phyloP scores from a whole-genome alignment of 2,329 filamentous ascomycete genomes.

The Alternaria longipes region DNA sequence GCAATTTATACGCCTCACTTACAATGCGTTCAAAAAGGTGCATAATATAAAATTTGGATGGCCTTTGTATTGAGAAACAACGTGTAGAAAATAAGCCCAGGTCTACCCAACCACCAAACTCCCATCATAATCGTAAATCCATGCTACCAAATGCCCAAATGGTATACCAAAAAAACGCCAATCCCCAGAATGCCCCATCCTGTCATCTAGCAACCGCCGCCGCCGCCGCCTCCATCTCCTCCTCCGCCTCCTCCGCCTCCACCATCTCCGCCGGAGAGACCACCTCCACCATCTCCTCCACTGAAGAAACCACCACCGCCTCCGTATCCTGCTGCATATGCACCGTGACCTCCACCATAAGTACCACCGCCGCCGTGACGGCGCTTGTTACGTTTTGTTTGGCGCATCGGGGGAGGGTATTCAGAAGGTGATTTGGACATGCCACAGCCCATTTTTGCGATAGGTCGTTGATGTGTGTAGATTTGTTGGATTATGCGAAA shows the following conservation, averaged over 20 bases:
- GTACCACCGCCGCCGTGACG: background rate
- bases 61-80: background rate
- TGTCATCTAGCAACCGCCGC: conserved; percentile 3
- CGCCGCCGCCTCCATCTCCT: conserved; percentile 13
- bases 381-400: conserved; percentile 3
- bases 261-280: conserved; percentile 9
- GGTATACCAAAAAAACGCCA: background rate
- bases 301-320: conserved; percentile 14
- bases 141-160: background rate
- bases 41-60: no score
- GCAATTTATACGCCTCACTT: no score
- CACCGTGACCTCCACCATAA: background rate
- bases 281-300: conserved; percentile 3
- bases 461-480: background rate
- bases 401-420: conserved; percentile 24
- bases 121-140: background rate
- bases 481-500: background rate
- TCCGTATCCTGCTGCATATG: background rate
- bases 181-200: background rate
- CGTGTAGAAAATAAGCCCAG: no score
- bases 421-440: conserved; percentile 22
- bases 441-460: conserved; percentile 29
- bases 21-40: no score
- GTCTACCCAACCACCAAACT: background rate
- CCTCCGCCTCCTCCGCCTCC: conserved; percentile 24